These are phyloP conservation scores for Cutaneotrichosporon dermatis DNA, from an alignment of 1,284 basidiomycete species.

Conservation along the genomic window DNA sequence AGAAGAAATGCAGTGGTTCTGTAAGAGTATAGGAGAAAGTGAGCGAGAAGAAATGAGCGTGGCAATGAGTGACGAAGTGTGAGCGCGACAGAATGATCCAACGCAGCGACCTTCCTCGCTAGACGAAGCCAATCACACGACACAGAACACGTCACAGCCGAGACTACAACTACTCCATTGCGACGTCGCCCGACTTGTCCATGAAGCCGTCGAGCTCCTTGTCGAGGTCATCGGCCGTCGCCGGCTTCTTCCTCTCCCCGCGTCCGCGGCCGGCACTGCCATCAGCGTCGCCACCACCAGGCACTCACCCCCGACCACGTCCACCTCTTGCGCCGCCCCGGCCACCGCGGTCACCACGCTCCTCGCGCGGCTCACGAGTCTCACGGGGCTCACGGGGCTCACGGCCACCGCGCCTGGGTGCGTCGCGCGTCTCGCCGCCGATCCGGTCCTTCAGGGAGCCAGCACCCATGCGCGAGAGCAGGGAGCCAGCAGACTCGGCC, in stretches of 20 bases:
- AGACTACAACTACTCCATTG: slow-evolving; percentile 9
- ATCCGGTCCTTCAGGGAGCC: slow-evolving; percentile 12
- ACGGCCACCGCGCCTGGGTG: background rate
- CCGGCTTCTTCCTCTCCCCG: slow-evolving; percentile 47
- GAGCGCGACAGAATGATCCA: too few species aligned
- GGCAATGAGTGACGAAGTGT: too few species aligned
- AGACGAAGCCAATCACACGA: too few species aligned
- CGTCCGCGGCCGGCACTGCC: slow-evolving; percentile 38
- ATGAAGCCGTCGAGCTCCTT: slow-evolving; percentile 88
- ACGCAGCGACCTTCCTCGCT: too few species aligned
- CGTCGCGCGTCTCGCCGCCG: background rate
- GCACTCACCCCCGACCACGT: slow-evolving; percentile 28
- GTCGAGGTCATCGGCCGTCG: slow-evolving; percentile 80
- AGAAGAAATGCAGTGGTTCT: too few species aligned
- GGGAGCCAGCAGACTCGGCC: background rate
- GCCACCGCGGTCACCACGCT: slow-evolving; percentile 11
- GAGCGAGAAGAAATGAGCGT: too few species aligned
- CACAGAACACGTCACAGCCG: too few species aligned
- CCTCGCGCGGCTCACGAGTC: slow-evolving; percentile 3
- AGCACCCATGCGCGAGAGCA: slow-evolving; percentile 7
- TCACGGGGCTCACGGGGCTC: background rate
- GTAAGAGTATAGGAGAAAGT: too few species aligned
- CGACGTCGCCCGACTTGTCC: slow-evolving; percentile 49
- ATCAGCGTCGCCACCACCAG: background rate
- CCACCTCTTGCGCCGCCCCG: slow-evolving; percentile 4